Evolutionary conservation across 148 eudicot genomes (phyloP).

Genomic region (Rhododendron molle): DNA sequence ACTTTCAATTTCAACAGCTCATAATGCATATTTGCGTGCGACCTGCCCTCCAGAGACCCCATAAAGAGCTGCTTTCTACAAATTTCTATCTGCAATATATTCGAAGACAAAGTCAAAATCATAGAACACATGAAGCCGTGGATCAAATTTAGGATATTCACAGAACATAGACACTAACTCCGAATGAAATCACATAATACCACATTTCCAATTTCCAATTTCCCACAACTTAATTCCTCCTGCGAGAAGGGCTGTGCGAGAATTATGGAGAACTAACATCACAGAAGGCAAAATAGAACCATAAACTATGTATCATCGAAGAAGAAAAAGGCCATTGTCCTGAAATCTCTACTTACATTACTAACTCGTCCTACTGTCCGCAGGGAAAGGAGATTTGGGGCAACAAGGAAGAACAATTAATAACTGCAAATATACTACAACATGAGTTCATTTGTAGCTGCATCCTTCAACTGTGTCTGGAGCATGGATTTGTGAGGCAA

Average conservation of each 20-base stretch:
- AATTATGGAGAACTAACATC: background rate
- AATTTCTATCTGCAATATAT: conserved; percentile 58
- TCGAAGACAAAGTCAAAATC: background rate
- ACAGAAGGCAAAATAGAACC: background rate
- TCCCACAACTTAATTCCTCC: background rate
- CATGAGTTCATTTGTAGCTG: background rate
- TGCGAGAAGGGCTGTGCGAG: background rate
- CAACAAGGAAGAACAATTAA: background rate
- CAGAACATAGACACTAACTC: background rate
- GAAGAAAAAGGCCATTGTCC: background rate
- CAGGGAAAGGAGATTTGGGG: background rate
- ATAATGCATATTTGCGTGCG: conserved; percentile 36
- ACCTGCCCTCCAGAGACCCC: conserved; percentile 41
- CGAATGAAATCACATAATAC: background rate
- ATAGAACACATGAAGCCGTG: background rate
- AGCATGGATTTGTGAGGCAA: background rate
- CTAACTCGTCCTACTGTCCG: background rate
- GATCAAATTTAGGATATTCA: background rate
- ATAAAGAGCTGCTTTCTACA: conserved; percentile 50
- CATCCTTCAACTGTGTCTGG: background rate
- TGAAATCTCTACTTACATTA: background rate
- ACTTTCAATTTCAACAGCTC: conserved; percentile 60
- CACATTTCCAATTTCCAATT: background rate
- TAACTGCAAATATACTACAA: background rate
- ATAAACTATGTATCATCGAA: background rate